phyloP scores from a whole-genome alignment of 108 stramenopile species.

The Nitzschia putrida region DNA sequence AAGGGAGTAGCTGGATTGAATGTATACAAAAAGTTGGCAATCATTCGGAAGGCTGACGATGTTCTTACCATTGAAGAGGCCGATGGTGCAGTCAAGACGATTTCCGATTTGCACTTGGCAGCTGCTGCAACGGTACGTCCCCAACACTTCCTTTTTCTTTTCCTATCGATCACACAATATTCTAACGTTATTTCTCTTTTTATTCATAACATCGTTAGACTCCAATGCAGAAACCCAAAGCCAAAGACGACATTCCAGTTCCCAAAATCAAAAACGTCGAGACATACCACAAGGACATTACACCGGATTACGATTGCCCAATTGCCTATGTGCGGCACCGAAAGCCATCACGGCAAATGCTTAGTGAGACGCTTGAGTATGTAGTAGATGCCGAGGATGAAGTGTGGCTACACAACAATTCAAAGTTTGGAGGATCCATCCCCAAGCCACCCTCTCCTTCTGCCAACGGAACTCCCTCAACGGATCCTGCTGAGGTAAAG shows the following conservation, averaged over 20 bases:
- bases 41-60: constrained; percentile 65
- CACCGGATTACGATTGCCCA: constrained; percentile 55
- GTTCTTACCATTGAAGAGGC: constrained; percentile 68
- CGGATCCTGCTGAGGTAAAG: neutral
- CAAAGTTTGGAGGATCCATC: constrained; percentile 58
- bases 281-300: constrained; percentile 63
- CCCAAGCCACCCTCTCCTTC: neutral
- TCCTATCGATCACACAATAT: neutral
- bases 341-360: constrained; percentile 51
- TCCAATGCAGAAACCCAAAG: constrained; percentile 35
- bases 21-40: constrained; percentile 76
- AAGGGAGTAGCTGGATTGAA: constrained; percentile 56
- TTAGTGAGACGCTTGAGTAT: constrained; percentile 61
- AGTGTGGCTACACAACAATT: constrained; percentile 64
- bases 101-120: constrained; percentile 51
- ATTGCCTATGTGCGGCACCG: constrained; percentile 70
- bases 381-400: constrained; percentile 80
- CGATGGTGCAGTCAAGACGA: constrained; percentile 57
- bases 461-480: neutral
- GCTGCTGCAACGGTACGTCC: constrained; percentile 42
- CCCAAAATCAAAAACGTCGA: constrained; percentile 66
- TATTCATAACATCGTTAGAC: constrained; percentile 4
- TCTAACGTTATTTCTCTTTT: neutral
- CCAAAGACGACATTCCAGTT: constrained; percentile 78
- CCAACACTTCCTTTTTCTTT: neutral